phyloP scores from a whole-genome alignment of 2,329 filamentous ascomycete genomes.

The Botryotinia calthae region DNA sequence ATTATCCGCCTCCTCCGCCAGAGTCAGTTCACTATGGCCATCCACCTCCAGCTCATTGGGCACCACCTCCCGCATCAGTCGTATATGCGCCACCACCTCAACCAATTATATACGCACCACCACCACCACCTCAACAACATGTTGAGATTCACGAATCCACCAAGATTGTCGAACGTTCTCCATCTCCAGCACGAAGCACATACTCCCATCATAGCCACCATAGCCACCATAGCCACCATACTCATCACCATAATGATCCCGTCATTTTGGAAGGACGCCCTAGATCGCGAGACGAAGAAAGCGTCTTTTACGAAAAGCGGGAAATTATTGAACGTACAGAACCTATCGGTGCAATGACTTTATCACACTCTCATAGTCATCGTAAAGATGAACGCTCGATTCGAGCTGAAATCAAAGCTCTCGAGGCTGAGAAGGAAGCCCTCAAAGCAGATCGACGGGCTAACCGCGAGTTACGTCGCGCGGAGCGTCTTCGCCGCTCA shows the following conservation, averaged over 20 bases:
- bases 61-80: conserved; percentile 25
- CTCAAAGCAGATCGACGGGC: conserved; percentile 56
- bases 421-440: conserved; percentile 64
- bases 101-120: conserved; percentile 25
- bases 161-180: conserved; percentile 41
- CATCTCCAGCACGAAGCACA: conserved; percentile 24
- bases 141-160: conserved; percentile 47
- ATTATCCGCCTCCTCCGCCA: conserved; percentile 20
- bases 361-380: conserved; percentile 41
- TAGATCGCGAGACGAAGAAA: conserved; percentile 28
- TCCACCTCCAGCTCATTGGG: conserved; percentile 22
- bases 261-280: conserved; percentile 44
- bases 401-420: conserved; percentile 65
- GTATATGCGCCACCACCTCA: conserved; percentile 22
- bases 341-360: conserved; percentile 45
- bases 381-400: conserved; percentile 55
- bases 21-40: conserved; percentile 21
- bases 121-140: conserved; percentile 32
- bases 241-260: conserved; percentile 40
- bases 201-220: conserved; percentile 19
- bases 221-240: conserved; percentile 13
- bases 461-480: conserved; percentile 43
- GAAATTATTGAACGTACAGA: conserved; percentile 35
- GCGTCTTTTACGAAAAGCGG: conserved; percentile 28
- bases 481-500: conserved; percentile 51